Evolutionary conservation across 2,329 filamentous ascomycete genomes (phyloP), one percentile per base, ranked within the genome.

Genomic region (Magnaporthiopsis rhizophila): DNA sequence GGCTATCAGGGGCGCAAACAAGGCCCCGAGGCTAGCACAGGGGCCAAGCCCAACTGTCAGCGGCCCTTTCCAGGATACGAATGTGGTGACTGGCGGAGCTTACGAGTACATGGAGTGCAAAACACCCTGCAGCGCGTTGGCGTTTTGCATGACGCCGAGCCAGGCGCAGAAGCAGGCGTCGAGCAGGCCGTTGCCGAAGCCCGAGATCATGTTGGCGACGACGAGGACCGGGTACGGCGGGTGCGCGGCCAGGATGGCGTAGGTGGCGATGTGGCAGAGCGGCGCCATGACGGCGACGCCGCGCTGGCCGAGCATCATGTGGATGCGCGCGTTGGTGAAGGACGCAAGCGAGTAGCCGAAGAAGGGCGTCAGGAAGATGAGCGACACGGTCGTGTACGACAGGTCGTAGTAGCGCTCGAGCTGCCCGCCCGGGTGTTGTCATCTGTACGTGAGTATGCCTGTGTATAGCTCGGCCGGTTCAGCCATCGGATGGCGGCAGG

Each of bases 211-310:
- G 71, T 88, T 90, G 12, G 85, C 81, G 13, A 90, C 71, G 1
- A 90, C 83, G 0, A 91, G 76, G 0, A 85, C 85, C 0, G 87
- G 85, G 68, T 87, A 91, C 0, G 88, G 87, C 1, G 89, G 89
- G 71, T 90, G 89, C 5, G 84, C 71, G 0, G 82, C 79, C 53
- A 88, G 83, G 63, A 89, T 78, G 57, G 86, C 75, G 69, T 90
- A 91, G 7, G 88, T 80, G n/a, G 85, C 62, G 0, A 90, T 68
- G 70, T 91, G 89, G 69, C 83, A 85, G 0, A 74, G 67, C 0
- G 88, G 84, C 3, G 80, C 84, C 15, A 89, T 74, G 30, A 88
- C 69, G 0, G 86, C 87, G 2, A 91, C 83, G 3, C 90, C 89
- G 67, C 90, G 87, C 71, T 89, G 86, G 74, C 91, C 80, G 32